Evolutionary conservation across 805 yeast species (phyloP).

Genomic region (Pichia kluyveri): DNA sequence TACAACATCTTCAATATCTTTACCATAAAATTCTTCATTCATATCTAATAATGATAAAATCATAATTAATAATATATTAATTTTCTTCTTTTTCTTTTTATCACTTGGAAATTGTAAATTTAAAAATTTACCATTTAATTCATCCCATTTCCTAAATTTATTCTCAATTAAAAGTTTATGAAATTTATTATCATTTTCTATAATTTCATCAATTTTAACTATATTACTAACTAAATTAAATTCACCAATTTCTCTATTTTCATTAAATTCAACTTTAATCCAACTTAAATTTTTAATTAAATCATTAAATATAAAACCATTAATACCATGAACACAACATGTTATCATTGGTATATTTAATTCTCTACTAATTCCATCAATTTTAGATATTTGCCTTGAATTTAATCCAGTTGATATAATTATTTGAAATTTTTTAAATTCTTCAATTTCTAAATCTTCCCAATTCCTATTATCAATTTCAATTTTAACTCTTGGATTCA

Average conservation of each 20-base stretch:
- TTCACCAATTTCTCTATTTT: constrained; percentile 43
- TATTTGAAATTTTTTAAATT: constrained; percentile 49
- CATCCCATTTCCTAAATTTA: constrained; percentile 28
- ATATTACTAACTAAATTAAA: constrained; percentile 35
- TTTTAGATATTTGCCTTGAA: constrained; percentile 29
- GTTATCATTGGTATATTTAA: constrained; percentile 58
- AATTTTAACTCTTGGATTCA: constrained; percentile 73
- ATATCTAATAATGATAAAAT: constrained; percentile 49
- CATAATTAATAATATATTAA: constrained; percentile 51
- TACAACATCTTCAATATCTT: constrained; percentile 14
- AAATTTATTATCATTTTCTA: constrained; percentile 26
- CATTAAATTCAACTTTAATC: constrained; percentile 42
- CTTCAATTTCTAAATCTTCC: constrained; percentile 13
- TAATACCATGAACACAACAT: constrained; percentile 67
- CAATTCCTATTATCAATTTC: constrained; percentile 8
- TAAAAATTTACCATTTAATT: constrained; percentile 8
- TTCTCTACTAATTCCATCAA: constrained; percentile 51
- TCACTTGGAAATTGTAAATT: constrained; percentile 14
- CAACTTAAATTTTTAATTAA: constrained; percentile 53
- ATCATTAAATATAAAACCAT: constrained; percentile 76
- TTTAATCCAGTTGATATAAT: constrained; percentile 66
- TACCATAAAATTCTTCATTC: constrained; percentile 1
- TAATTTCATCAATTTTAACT: constrained; percentile 25
- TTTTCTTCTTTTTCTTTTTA: constrained; percentile 33
- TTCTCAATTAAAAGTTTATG: constrained; percentile 33